Percentiles rank a stretch among this genome's conserved stretches.
Evolutionary conservation across 495 filamentous ascomycete species (phyloP).

Genomic region (Neurospora sublineolata): DNA sequence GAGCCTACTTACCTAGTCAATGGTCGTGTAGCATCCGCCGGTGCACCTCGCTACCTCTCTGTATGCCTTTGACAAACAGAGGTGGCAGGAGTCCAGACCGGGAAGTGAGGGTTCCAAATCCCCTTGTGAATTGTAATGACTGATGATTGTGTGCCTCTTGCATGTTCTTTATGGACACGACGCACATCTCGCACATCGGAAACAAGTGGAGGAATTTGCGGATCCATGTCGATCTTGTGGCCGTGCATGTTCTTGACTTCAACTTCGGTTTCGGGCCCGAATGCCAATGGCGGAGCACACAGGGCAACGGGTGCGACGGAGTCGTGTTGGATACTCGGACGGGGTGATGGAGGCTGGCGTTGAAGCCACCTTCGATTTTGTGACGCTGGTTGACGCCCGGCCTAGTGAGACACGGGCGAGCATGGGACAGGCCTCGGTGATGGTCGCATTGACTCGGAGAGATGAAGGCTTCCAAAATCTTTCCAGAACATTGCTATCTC

Average conservation of each 20-base stretch:
- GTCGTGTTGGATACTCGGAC: background rate
- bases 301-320: background rate
- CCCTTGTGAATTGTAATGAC: background rate
- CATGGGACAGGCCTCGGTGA: background rate
- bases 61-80: background rate
- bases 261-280: background rate
- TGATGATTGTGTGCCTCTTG: background rate
- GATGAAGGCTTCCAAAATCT: background rate
- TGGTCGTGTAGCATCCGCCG: background rate
- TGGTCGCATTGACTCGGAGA: background rate
- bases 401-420: background rate
- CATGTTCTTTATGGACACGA: background rate
- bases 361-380: background rate
- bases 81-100: background rate
- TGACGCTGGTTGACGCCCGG: background rate
- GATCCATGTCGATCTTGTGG: background rate
- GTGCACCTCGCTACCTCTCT: background rate
- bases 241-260: background rate
- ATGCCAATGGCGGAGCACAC: background rate
- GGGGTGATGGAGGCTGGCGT: background rate
- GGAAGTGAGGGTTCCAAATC: background rate
- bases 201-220: background rate
- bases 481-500: background rate
- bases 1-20: background rate
- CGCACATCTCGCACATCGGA: background rate